phyloP scores from a whole-genome alignment of 2,329 filamentous ascomycete genomes.

The Didymella glomerata region DNA sequence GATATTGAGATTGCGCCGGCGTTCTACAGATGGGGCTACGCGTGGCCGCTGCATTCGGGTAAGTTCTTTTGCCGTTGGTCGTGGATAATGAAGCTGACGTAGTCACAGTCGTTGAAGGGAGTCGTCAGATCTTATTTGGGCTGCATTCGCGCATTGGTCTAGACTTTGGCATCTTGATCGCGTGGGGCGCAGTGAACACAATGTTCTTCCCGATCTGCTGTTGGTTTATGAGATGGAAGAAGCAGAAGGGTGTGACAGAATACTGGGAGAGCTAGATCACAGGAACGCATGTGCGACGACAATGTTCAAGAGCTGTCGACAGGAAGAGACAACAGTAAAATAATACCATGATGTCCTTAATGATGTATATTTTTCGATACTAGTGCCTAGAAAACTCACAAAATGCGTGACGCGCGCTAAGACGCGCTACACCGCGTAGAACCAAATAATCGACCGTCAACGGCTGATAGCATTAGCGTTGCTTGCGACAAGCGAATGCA shows the following conservation, averaged over 20 bases:
- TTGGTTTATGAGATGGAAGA: slow-evolving; percentile 49
- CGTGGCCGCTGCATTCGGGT: slow-evolving; percentile 69
- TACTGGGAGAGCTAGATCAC: slow-evolving; percentile 22
- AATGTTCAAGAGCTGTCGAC: too few relatives aligned
- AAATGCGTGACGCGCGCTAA: background rate
- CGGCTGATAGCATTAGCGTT: background rate
- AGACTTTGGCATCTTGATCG: slow-evolving; percentile 68
- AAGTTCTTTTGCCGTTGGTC: slow-evolving; percentile 28
- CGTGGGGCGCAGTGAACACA: slow-evolving; percentile 64
- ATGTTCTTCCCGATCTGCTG: slow-evolving; percentile 62
- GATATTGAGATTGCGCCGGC: slow-evolving; percentile 64
- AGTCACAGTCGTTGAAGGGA: slow-evolving; percentile 63
- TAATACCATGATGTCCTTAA: background rate
- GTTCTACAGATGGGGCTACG: slow-evolving; percentile 71
- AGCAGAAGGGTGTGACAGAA: slow-evolving; percentile 23
- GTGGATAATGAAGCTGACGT: slow-evolving; percentile 3
- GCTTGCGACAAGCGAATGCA: background rate
- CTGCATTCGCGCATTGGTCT: slow-evolving; percentile 65
- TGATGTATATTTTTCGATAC: background rate
- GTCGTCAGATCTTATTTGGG: slow-evolving; percentile 68
- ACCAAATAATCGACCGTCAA: background rate
- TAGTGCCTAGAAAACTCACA: too few relatives aligned
- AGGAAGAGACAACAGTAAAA: background rate
- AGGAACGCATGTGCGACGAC: background rate
- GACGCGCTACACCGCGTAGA: background rate